phyloP scores from a whole-genome alignment of 352 stramenopile genomes.

The Pythium grandisporangium region DNA sequence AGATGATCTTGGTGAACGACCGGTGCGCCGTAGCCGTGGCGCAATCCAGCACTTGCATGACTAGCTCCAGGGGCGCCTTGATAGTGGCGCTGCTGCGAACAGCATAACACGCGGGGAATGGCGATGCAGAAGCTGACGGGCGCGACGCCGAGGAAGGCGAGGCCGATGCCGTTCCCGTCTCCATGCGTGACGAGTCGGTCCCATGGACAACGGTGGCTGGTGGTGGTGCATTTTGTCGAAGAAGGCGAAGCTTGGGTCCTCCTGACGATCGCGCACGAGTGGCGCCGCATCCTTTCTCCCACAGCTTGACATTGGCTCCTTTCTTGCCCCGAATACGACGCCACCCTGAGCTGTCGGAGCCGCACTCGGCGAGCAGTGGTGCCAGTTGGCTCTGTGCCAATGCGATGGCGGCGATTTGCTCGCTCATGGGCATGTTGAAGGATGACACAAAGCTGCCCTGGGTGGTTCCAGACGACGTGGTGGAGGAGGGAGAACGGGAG shows the following conservation, averaged over 20 bases:
- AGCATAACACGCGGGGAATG: slow-evolving; percentile 18
- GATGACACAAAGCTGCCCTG: slow-evolving; percentile 12
- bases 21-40: slow-evolving; percentile 42
- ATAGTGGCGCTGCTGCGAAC: slow-evolving; percentile 55
- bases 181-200: background rate
- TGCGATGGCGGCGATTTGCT: slow-evolving; percentile 1
- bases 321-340: slow-evolving; percentile 19
- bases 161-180: background rate
- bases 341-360: slow-evolving; percentile 8
- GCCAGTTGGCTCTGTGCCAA: slow-evolving; percentile 6
- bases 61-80: slow-evolving; percentile 29
- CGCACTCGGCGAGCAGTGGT: slow-evolving; percentile 13
- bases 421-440: slow-evolving; percentile 10
- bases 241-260: slow-evolving; percentile 1
- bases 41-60: slow-evolving; percentile 57
- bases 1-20: slow-evolving; percentile 71
- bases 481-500: slow-evolving; percentile 1
- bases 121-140: background rate
- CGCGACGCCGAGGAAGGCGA: background rate
- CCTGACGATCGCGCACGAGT: slow-evolving; percentile 3
- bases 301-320: slow-evolving; percentile 24
- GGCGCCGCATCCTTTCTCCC: slow-evolving; percentile 35
- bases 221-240: no score
- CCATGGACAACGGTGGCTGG: background rate
- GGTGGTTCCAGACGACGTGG: background rate